Evolutionary conservation across 2,329 filamentous ascomycete species (phyloP).

Genomic region (Alternaria novae-zelandiae): DNA sequence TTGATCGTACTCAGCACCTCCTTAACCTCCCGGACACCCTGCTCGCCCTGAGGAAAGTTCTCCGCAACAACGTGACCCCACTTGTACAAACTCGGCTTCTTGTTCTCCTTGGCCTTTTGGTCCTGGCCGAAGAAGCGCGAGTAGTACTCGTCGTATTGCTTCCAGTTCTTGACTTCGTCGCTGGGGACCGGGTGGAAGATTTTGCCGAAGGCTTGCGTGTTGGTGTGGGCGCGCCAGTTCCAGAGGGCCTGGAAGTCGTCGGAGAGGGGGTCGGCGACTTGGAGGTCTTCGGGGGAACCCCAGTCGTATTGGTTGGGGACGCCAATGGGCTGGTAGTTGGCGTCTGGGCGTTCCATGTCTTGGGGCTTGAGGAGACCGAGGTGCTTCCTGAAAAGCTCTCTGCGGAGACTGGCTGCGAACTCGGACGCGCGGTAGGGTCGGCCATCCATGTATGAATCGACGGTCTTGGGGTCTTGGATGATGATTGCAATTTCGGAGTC

Average conservation of each 20-base stretch:
- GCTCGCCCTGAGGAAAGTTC: conserved; percentile 53
- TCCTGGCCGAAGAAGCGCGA: conserved; percentile 65
- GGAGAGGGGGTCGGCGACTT: conserved; percentile 77
- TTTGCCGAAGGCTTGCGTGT: conserved; percentile 80
- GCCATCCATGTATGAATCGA: conserved; percentile 77
- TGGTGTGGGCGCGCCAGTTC: conserved; percentile 73
- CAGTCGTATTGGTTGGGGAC: conserved; percentile 61
- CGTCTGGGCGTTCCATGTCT: conserved; percentile 65
- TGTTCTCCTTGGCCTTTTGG: conserved; percentile 50
- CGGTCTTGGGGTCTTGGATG: conserved; percentile 75
- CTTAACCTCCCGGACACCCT: conserved; percentile 57
- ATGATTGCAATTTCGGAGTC: conserved; percentile 91
- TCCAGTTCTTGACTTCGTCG: conserved; percentile 72
- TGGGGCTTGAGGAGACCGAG: conserved; percentile 82
- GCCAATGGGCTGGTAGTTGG: conserved; percentile 65
- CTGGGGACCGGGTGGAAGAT: conserved; percentile 82
- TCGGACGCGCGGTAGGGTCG: conserved; percentile 72
- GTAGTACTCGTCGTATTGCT: conserved; percentile 76
- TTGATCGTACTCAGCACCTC: conserved; percentile 76
- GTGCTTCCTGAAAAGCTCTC: conserved; percentile 90
- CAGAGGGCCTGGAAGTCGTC: conserved; percentile 74
- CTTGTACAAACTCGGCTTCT: conserved; percentile 67
- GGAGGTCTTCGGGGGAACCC: conserved; percentile 53
- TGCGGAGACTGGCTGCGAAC: conserved; percentile 80
- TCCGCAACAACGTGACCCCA: conserved; percentile 82